A percentile compares a stretch with the other conserved stretches of the same genome.
phyloP scores from a whole-genome alignment of 176 grass and related monocot genomes.

The Melocanna baccifera region DNA sequence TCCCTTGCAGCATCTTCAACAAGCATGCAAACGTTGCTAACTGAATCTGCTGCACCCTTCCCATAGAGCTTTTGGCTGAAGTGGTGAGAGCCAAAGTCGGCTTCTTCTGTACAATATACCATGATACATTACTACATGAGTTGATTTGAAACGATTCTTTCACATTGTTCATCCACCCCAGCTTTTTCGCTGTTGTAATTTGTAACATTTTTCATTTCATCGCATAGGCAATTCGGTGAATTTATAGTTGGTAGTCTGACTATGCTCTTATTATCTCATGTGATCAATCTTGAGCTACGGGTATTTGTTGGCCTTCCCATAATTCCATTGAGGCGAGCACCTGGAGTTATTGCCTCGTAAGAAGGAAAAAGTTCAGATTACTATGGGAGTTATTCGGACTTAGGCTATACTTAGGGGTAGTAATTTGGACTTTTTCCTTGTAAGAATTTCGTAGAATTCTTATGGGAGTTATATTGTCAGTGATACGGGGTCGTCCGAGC shows the following conservation, averaged over 20 bases:
- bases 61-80: neutral
- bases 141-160: slow-evolving; percentile 51
- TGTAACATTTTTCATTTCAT: slow-evolving; percentile 33
- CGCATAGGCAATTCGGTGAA: neutral
- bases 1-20: slow-evolving; percentile 14
- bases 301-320: neutral
- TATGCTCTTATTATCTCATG: neutral
- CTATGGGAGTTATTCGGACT: too few relatives aligned
- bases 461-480: too few relatives aligned
- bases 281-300: neutral
- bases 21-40: neutral
- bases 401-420: too few relatives aligned
- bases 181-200: neutral
- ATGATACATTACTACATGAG: slow-evolving; percentile 1
- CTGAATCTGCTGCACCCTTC: slow-evolving; percentile 8
- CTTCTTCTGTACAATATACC: slow-evolving; percentile 28
- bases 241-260: neutral
- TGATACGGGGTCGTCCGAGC: too few relatives aligned
- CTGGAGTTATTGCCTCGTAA: neutral
- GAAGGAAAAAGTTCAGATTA: too few relatives aligned
- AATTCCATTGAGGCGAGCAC: neutral
- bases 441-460: too few relatives aligned
- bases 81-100: neutral
- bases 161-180: neutral
- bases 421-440: too few relatives aligned